phyloP scores from a whole-genome alignment of 129 eudicot species.

The Centrapalus pauciflorus region DNA sequence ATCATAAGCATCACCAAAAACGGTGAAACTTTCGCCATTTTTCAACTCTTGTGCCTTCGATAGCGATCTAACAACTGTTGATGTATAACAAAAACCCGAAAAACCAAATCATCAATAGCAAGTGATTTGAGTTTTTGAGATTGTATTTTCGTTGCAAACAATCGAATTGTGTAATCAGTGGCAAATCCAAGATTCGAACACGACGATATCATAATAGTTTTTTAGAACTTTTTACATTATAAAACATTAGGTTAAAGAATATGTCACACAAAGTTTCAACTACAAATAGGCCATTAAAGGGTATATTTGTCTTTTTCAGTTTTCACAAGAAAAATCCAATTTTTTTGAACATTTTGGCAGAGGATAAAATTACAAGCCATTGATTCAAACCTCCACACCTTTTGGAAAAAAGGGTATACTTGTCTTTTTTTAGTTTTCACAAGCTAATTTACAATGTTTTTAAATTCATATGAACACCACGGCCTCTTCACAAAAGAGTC shows the following conservation, averaged over 20 bases:
- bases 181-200: too few species aligned
- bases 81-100: not conserved
- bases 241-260: too few species aligned
- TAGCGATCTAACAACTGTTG: not conserved
- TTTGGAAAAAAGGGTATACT: conserved; percentile 3
- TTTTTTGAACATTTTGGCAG: conserved; percentile 5
- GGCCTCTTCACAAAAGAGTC: conserved; percentile 2
- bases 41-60: not conserved
- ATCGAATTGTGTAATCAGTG: too few species aligned
- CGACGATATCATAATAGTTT: too few species aligned
- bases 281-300: too few species aligned
- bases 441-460: not conserved
- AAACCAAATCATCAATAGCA: not conserved
- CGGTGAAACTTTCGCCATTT: conserved; percentile 38
- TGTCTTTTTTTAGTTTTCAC: conserved; percentile 5
- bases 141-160: not conserved
- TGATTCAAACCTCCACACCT: not conserved
- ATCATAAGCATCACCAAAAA: conserved; percentile 31
- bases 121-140: not conserved
- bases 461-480: conserved; percentile 1
- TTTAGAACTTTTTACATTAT: too few species aligned
- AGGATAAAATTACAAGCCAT: not conserved
- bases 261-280: too few species aligned
- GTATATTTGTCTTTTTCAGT: too few species aligned
- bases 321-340: conserved; percentile 15